Percentiles rank a stretch among this genome's conserved stretches.
Conservation (phyloP, 139 green algal genomes). For the Mesotaenium endlicherianum region DNA sequence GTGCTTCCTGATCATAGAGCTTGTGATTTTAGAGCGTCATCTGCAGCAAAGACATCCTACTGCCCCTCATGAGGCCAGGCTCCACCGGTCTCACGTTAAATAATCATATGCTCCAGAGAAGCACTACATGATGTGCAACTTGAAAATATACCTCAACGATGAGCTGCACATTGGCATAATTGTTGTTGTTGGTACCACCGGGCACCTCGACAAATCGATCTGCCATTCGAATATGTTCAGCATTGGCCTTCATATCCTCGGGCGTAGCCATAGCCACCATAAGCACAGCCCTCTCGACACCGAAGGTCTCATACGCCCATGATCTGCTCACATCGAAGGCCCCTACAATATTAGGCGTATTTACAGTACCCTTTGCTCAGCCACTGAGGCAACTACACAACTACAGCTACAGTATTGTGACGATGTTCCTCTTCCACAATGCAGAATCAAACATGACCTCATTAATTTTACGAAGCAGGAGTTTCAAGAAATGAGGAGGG, state of each 20-base stretch:
- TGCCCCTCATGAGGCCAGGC: too few relatives aligned
- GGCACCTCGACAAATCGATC: conserved; percentile 98
- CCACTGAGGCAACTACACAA: too few relatives aligned
- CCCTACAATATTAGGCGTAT: neutral
- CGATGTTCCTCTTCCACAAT: too few relatives aligned
- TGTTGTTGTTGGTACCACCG: conserved; percentile 96
- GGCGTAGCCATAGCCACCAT: conserved; percentile 94
- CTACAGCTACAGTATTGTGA: too few relatives aligned
- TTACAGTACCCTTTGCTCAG: neutral
- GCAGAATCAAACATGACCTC: too few relatives aligned
- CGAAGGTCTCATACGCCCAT: conserved; percentile 51
- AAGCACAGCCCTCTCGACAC: conserved; percentile 62
- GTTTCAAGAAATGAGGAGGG: neutral
- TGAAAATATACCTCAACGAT: conserved; percentile 64
- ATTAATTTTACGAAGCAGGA: neutral
- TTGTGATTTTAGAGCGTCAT: too few relatives aligned
- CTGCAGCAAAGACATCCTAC: too few relatives aligned
- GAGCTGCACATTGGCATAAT: conserved; percentile 96
- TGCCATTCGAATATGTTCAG: conserved; percentile 92
- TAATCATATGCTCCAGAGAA: too few relatives aligned
- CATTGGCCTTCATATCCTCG: conserved; percentile 85
- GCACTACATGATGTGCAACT: too few relatives aligned
- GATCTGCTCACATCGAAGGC: neutral
- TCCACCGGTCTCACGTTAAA: too few relatives aligned
- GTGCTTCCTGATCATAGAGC: too few relatives aligned